These are phyloP conservation scores for Chrysoporthe deuterocubensis DNA, from an alignment of 2,329 filamentous ascomycete genomes.

Conservation along the genomic window DNA sequence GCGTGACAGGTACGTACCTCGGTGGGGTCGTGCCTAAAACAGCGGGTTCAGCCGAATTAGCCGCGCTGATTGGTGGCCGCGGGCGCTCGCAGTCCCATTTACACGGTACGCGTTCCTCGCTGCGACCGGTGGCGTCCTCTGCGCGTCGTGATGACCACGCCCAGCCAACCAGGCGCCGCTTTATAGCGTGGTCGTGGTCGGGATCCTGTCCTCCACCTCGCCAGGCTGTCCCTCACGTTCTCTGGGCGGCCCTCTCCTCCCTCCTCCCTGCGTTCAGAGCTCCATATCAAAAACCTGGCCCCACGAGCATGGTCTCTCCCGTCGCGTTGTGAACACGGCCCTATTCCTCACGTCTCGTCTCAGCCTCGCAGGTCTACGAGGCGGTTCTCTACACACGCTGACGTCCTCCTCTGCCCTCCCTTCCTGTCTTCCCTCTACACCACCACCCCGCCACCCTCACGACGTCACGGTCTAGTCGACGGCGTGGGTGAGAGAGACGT, in stretches of 20 bases:
- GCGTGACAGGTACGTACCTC: neutral
- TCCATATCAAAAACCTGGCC: neutral
- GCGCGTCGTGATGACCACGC: conserved; percentile 12
- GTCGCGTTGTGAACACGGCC: conserved; percentile 13
- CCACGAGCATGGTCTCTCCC: neutral
- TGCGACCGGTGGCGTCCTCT: conserved; percentile 8
- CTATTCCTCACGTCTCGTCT: neutral
- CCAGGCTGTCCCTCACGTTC: neutral
- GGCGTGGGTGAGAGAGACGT: neutral
- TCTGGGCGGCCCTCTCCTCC: neutral
- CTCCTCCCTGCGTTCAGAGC: neutral
- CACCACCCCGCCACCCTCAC: neutral
- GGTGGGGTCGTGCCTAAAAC: conserved; percentile 1
- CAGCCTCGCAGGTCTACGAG: conserved; percentile 4
- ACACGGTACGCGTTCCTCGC: conserved; percentile 20
- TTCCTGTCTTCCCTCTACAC: neutral
- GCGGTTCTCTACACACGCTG: neutral
- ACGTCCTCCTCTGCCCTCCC: neutral
- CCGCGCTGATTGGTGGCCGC: conserved; percentile 11
- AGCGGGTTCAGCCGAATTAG: conserved; percentile 19
- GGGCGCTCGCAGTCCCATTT: conserved; percentile 15
- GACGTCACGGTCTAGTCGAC: neutral
- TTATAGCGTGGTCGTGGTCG: neutral
- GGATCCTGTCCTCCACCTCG: neutral
- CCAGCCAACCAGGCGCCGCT: conserved; percentile 8